phyloP scores from a whole-genome alignment of 2,329 filamentous ascomycete species.

The Ophiostoma sp. region DNA sequence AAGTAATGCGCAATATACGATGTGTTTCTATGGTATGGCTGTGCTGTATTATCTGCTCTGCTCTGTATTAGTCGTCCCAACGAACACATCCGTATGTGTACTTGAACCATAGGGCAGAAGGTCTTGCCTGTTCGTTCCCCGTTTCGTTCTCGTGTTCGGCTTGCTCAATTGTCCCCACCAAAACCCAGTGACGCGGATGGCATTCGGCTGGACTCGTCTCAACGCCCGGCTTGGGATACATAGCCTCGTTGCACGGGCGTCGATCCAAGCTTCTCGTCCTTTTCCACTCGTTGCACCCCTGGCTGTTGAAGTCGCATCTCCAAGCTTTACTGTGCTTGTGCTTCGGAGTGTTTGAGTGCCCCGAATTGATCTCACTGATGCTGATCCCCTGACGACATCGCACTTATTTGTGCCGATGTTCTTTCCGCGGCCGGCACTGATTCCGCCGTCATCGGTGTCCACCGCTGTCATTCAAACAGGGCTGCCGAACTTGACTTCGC shows the following conservation, averaged over 20 bases:
- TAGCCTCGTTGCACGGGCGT: background rate
- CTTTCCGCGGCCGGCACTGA: background rate
- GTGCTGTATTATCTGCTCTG: background rate
- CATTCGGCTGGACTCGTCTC: conserved; percentile 6
- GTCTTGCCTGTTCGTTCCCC: background rate
- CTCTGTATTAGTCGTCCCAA: background rate
- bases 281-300: background rate
- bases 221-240: conserved; percentile 5
- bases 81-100: background rate
- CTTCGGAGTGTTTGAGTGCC: background rate
- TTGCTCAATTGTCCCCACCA: background rate
- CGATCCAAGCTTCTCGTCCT: background rate
- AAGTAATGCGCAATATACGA: background rate
- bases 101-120: background rate
- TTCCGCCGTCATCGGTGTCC: background rate
- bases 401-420: background rate
- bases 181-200: background rate
- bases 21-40: background rate
- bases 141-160: conserved; percentile 3
- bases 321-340: background rate
- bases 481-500: background rate
- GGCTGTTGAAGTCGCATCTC: background rate
- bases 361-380: background rate
- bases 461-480: background rate
- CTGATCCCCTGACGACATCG: background rate